These are phyloP conservation scores for Withania somnifera DNA, from an alignment of 305 asterid genomes.

Conservation along the genomic window DNA sequence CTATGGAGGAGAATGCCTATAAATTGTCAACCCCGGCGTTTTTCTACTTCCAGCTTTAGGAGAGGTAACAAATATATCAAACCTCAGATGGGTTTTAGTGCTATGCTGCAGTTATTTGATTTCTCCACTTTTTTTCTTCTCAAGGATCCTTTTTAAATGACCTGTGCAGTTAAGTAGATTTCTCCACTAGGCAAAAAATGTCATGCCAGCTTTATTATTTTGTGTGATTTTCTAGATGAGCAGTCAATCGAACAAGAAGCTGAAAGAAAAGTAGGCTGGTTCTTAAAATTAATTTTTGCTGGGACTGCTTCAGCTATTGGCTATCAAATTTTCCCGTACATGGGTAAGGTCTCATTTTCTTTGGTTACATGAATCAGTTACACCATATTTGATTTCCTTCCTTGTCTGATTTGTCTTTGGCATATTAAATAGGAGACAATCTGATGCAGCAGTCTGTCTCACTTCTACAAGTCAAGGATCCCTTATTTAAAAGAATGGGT, in stretches of 20 bases:
- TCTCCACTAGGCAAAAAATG: too few relatives aligned
- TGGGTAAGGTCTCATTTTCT: conserved; percentile 42
- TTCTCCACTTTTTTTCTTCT: neutral
- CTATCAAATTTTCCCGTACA: conserved; percentile 74
- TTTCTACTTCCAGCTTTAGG: conserved; percentile 11
- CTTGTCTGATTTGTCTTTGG: neutral
- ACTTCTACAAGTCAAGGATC: conserved; percentile 83
- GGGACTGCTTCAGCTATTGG: conserved; percentile 67
- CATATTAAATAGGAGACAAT: conserved; percentile 48
- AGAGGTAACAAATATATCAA: neutral
- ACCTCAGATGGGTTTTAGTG: neutral
- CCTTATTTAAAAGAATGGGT: conserved; percentile 88
- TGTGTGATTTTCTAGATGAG: conserved; percentile 33
- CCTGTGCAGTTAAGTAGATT: neutral
- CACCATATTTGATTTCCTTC: neutral
- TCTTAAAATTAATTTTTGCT: conserved; percentile 64
- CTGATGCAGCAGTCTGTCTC: conserved; percentile 72
- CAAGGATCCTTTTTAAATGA: neutral
- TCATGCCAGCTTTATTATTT: neutral
- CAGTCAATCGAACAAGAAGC: conserved; percentile 67
- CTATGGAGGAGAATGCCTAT: conserved; percentile 5
- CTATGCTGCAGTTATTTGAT: neutral
- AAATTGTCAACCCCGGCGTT: conserved; percentile 6
- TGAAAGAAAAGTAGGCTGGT: conserved; percentile 83
- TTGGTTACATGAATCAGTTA: neutral